A percentile compares a stretch with the other conserved stretches of the same genome.
phyloP scores from a whole-genome alignment of 805 yeast species.

The Isabelozyma heimii region DNA sequence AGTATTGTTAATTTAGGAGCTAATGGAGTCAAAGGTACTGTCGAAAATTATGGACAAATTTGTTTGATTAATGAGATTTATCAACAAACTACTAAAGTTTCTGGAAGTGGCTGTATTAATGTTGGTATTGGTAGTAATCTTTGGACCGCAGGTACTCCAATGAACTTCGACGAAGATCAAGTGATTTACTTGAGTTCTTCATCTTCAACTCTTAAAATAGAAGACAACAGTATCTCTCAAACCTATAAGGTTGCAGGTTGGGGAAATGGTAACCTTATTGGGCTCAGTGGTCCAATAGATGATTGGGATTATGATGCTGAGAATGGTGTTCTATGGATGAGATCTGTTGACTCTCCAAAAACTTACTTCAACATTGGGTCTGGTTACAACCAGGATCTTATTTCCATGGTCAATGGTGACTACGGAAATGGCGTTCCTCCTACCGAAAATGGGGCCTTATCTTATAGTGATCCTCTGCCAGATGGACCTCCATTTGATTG shows the following conservation, averaged over 20 bases:
- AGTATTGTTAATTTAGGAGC: slow-evolving; percentile 15
- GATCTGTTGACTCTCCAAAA: no score
- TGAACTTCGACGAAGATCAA: slow-evolving; percentile 8
- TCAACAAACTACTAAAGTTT: slow-evolving; percentile 17
- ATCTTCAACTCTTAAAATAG: slow-evolving; percentile 10
- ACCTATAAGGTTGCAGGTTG: slow-evolving; percentile 22
- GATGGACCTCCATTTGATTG: slow-evolving; percentile 2
- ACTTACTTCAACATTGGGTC: slow-evolving; percentile 16
- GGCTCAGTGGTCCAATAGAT: slow-evolving; percentile 10
- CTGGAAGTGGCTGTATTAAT: slow-evolving; percentile 26
- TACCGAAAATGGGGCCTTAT: background rate
- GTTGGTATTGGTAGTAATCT: slow-evolving; percentile 10
- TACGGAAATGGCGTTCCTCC: slow-evolving; percentile 11
- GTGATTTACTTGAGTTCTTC: slow-evolving; percentile 12
- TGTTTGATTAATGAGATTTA: slow-evolving; percentile 22
- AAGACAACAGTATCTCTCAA: slow-evolving; percentile 7
- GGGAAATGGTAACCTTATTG: slow-evolving; percentile 27
- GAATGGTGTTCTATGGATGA: slow-evolving; percentile 13
- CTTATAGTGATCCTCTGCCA: slow-evolving; percentile 4
- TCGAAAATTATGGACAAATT: slow-evolving; percentile 20
- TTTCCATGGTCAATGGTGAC: slow-evolving; percentile 8
- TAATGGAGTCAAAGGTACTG: slow-evolving; percentile 6
- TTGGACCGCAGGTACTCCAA: slow-evolving; percentile 2
- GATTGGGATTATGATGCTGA: slow-evolving; percentile 5
- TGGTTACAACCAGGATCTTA: slow-evolving; percentile 16